Conservation (phyloP, 2,329 filamentous ascomycete genomes). For the Clathrospora elynae region DNA sequence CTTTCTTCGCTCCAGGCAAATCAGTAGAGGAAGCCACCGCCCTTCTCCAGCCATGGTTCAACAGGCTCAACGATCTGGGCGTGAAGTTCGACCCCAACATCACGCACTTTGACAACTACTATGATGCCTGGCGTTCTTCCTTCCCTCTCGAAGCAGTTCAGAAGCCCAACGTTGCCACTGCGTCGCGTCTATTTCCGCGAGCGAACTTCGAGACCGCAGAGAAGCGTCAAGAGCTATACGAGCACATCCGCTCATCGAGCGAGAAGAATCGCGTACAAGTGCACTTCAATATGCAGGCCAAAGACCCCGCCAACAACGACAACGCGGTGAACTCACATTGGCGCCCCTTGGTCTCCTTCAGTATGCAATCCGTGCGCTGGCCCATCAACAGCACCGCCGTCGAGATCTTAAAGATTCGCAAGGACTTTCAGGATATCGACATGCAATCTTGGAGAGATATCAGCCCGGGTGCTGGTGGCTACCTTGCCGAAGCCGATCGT, state of each 20-base stretch:
- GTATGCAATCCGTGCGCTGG: constrained; percentile 43
- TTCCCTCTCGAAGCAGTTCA: constrained; percentile 44
- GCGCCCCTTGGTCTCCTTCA: constrained; percentile 32
- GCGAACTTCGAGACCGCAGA: constrained; percentile 40
- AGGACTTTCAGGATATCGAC: constrained; percentile 35
- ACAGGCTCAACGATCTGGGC: constrained; percentile 33
- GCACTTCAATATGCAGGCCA: constrained; percentile 45
- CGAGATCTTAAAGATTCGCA: constrained; percentile 31
- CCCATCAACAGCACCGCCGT: constrained; percentile 35
- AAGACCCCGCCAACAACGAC: constrained; percentile 35
- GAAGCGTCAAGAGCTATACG: constrained; percentile 40
- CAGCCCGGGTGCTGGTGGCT: constrained; percentile 35
- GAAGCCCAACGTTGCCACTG: constrained; percentile 43
- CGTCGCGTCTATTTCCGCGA: constrained; percentile 42
- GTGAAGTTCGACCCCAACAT: constrained; percentile 43
- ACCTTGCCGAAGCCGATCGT: constrained; percentile 42
- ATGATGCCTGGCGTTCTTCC: constrained; percentile 41
- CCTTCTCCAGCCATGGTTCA: constrained; percentile 42
- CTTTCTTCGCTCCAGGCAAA: constrained; percentile 45
- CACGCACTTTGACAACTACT: constrained; percentile 40
- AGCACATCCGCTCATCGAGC: constrained; percentile 38
- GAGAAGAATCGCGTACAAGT: constrained; percentile 44
- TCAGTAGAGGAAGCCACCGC: constrained; percentile 37
- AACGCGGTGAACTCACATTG: constrained; percentile 43
- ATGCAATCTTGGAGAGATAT: constrained; percentile 44